Percentiles rank a stretch among this genome's conserved stretches.
phyloP scores from a whole-genome alignment of 148 eudicot genomes.

The Fagopyrum homotropicum region DNA sequence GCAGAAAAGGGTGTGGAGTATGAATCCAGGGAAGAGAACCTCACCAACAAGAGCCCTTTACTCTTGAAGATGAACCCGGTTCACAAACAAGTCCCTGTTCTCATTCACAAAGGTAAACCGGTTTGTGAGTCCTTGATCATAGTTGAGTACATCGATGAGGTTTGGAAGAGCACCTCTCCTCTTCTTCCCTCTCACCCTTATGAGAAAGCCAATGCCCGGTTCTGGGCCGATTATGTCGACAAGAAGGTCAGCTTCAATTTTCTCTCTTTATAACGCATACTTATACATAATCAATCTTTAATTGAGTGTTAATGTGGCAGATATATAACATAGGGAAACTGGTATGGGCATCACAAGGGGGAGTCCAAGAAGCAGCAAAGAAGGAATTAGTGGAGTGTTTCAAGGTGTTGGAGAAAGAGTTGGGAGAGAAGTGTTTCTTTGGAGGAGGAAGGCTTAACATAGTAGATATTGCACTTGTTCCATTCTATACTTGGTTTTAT shows the following conservation, averaged over 20 bases:
- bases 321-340: conserved; percentile 22
- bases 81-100: conserved; percentile 44
- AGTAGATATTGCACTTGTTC: conserved; percentile 18
- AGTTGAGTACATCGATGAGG: conserved; percentile 52
- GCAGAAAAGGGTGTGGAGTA: conserved; percentile 35
- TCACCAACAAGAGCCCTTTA: conserved; percentile 26
- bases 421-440: conserved; percentile 21
- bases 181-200: conserved; percentile 43
- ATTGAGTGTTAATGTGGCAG: conserved; percentile 4
- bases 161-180: conserved; percentile 31
- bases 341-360: conserved; percentile 16
- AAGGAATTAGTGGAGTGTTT: conserved; percentile 15
- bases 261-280: neutral
- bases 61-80: conserved; percentile 42
- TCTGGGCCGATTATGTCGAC: conserved; percentile 54
- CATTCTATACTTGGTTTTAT: conserved; percentile 29
- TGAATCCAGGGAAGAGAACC: conserved; percentile 29
- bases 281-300: too few species aligned
- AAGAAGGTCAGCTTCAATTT: conserved; percentile 21
- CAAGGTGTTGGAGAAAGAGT: conserved; percentile 18
- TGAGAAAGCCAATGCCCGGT: conserved; percentile 36
- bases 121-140: conserved; percentile 40
- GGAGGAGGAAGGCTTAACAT: conserved; percentile 17
- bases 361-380: conserved; percentile 14
- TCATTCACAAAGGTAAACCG: conserved; percentile 50